Evolutionary conservation across 495 filamentous ascomycete genomes (phyloP).

Genomic region (Xylaria palmicola): DNA sequence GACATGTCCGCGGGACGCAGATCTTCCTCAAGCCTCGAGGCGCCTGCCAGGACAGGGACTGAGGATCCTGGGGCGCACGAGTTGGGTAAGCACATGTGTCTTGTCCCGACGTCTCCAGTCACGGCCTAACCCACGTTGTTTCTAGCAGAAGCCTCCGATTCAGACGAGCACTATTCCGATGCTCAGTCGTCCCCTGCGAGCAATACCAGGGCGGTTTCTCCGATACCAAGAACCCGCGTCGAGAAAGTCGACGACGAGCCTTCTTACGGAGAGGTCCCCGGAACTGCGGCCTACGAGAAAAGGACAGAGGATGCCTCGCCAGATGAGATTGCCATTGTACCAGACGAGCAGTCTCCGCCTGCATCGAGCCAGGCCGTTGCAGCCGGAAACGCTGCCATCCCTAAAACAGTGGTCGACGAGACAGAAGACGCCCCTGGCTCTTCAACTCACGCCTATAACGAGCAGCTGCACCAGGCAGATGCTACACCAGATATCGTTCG

Average conservation of each 20-base stretch:
- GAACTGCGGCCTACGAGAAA: constrained; percentile 72
- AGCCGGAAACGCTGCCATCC: constrained; percentile 26
- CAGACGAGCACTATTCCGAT: constrained; percentile 90
- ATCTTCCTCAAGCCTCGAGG: constrained; percentile 52
- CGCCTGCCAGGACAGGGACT: constrained; percentile 62
- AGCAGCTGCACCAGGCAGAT: constrained; percentile 43
- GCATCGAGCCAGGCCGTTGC: constrained; percentile 32
- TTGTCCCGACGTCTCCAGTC: background rate
- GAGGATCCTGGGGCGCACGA: constrained; percentile 84
- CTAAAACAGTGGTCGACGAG: constrained; percentile 51
- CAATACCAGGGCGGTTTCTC: constrained; percentile 52
- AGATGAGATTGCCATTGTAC: constrained; percentile 60
- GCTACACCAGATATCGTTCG: constrained; percentile 47
- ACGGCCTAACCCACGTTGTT: background rate
- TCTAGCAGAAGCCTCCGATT: constrained; percentile 65
- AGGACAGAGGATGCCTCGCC: constrained; percentile 82
- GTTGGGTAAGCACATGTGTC: constrained; percentile 55
- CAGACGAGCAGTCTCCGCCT: constrained; percentile 38
- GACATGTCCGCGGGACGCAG: constrained; percentile 37
- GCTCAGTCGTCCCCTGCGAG: constrained; percentile 68
- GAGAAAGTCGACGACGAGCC: constrained; percentile 68
- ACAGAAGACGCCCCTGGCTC: constrained; percentile 41
- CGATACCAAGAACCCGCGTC: constrained; percentile 79
- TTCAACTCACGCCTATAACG: constrained; percentile 38
- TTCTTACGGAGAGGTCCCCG: constrained; percentile 84